A percentile compares a stretch with the other conserved stretches of the same genome.
Conservation (phyloP, 768 basidiomycete genomes). For the Leccinum incarnatum region DNA sequence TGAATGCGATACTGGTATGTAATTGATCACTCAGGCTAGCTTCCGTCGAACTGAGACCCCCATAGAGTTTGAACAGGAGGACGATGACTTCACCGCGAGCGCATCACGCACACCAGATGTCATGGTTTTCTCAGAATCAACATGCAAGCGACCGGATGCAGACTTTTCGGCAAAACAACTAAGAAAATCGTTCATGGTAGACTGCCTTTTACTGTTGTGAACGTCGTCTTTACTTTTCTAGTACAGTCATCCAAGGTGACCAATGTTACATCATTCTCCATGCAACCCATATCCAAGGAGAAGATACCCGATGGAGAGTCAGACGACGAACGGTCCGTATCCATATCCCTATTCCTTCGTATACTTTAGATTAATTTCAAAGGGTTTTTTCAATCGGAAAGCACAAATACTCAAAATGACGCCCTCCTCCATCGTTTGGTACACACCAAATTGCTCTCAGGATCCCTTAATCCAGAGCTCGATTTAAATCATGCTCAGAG, state of each 20-base stretch:
- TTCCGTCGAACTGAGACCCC: neutral
- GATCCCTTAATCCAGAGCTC: slow-evolving; percentile 62
- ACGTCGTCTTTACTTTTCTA: slow-evolving; percentile 3
- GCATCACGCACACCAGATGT: slow-evolving; percentile 42
- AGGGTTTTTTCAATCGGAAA: slow-evolving; percentile 28
- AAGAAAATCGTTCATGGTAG: slow-evolving; percentile 76
- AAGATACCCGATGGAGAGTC: slow-evolving; percentile 36
- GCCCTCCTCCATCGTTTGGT: slow-evolving; percentile 73
- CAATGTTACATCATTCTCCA: slow-evolving; percentile 41
- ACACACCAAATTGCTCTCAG: slow-evolving; percentile 77
- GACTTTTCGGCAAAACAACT: slow-evolving; percentile 37
- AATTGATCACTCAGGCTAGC: neutral
- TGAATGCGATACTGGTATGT: slow-evolving; percentile 21
- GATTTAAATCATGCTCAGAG: slow-evolving; percentile 63
- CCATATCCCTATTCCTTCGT: neutral
- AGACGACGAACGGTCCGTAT: slow-evolving; percentile 55
- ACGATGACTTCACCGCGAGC: slow-evolving; percentile 43
- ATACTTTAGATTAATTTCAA: neutral
- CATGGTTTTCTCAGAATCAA: slow-evolving; percentile 53
- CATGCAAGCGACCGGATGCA: slow-evolving; percentile 19
- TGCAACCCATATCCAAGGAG: slow-evolving; percentile 19
- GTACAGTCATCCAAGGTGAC: slow-evolving; percentile 75
- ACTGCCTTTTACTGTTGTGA: neutral
- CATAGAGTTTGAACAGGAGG: slow-evolving; percentile 42
- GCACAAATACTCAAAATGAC: slow-evolving; percentile 76